A percentile compares a stretch with the other conserved stretches of the same genome.
phyloP scores from a whole-genome alignment of 371 early-diverging fungal species.

The Mortierella sp. region DNA sequence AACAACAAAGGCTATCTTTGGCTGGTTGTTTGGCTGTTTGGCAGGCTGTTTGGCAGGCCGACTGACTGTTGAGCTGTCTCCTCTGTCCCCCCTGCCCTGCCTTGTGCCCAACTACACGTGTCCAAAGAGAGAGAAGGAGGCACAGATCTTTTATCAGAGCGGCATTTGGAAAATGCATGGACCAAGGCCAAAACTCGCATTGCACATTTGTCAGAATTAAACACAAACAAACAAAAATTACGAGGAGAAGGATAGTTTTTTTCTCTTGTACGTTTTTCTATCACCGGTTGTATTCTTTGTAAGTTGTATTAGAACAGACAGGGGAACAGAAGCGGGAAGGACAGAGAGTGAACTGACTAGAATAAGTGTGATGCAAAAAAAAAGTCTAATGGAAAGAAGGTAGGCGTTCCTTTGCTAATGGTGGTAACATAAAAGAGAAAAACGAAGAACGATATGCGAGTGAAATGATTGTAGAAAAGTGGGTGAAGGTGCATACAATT shows the following conservation, averaged over 20 bases:
- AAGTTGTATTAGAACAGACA: neutral
- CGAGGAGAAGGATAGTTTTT: neutral
- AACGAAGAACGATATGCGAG: neutral
- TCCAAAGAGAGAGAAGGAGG: neutral
- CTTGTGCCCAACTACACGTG: neutral
- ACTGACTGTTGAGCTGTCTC: neutral
- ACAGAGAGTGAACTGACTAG: neutral
- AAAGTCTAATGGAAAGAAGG: neutral
- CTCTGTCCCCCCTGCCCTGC: neutral
- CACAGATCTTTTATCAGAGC: constrained; percentile 5
- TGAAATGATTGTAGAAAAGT: neutral
- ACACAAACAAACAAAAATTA: constrained; percentile 3
- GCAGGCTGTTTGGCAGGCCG: no score
- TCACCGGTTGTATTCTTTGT: constrained; percentile 11
- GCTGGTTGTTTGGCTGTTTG: neutral
- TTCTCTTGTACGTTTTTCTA: neutral
- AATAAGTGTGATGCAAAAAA: neutral
- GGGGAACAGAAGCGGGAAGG: neutral
- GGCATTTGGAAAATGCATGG: constrained; percentile 8
- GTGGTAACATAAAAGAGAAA: neutral
- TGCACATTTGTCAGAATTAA: constrained; percentile 1
- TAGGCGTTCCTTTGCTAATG: neutral
- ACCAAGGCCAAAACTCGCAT: constrained; percentile 11
- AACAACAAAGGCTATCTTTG: neutral
- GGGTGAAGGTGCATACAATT: neutral